These are phyloP conservation scores for Phytophthora fragariaefolia DNA, from an alignment of 352 stramenopile genomes.

Conservation along the genomic window DNA sequence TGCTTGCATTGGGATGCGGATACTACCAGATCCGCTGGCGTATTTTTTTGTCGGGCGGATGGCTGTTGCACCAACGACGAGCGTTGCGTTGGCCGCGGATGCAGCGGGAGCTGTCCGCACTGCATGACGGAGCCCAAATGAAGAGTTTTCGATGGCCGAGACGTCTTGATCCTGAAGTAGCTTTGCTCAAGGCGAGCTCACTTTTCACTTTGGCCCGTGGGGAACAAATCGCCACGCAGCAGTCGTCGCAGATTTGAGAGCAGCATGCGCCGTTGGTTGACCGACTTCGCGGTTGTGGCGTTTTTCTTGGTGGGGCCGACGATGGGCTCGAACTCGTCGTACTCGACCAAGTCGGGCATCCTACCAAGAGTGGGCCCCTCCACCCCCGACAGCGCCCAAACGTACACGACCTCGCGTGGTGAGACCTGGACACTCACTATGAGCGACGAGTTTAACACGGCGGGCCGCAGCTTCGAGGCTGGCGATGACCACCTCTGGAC, in stretches of 20 bases:
- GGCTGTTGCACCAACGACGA: neutral
- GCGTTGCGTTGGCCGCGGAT: neutral
- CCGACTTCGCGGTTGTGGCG: neutral
- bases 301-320: neutral
- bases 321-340: constrained; percentile 23
- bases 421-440: constrained; percentile 69
- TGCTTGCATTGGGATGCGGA: no score
- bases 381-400: constrained; percentile 36
- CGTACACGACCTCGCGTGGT: constrained; percentile 35
- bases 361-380: constrained; percentile 22
- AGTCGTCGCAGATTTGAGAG: neutral
- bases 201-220: constrained; percentile 15
- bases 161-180: no score
- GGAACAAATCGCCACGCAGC: constrained; percentile 20
- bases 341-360: constrained; percentile 36
- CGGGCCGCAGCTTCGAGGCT: constrained; percentile 85
- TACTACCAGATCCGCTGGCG: no score
- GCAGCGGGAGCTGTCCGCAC: neutral
- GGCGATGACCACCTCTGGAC: constrained; percentile 95
- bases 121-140: constrained; percentile 26
- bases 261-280: constrained; percentile 4
- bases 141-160: constrained; percentile 1
- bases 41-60: constrained; percentile 7
- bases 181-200: neutral
- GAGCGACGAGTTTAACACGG: constrained; percentile 49